Evolutionary conservation across 345 rosid genomes (phyloP).

Genomic region (Eucalyptus leucophloia): DNA sequence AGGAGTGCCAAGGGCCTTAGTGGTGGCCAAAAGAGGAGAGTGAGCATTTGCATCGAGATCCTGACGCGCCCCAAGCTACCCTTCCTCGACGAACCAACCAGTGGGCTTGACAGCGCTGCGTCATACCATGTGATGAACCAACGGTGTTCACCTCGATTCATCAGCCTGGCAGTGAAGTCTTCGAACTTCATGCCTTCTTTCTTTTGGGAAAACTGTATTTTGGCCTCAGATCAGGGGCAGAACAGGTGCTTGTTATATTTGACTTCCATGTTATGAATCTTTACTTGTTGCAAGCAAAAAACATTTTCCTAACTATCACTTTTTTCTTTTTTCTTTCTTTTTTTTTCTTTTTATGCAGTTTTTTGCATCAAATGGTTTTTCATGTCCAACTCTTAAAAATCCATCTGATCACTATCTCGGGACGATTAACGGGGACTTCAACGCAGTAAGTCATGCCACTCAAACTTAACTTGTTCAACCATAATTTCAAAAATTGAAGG

Average conservation of each 20-base stretch:
- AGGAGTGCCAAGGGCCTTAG: slow-evolving; percentile 31
- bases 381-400: not conserved
- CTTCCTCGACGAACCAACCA: slow-evolving; percentile 39
- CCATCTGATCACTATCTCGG: not conserved
- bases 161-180: slow-evolving; percentile 34
- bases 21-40: slow-evolving; percentile 45
- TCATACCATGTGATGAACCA: slow-evolving; percentile 37
- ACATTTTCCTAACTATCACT: not conserved
- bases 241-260: too few relatives aligned
- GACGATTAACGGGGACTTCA: slow-evolving; percentile 32
- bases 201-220: too few relatives aligned
- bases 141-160: slow-evolving; percentile 28
- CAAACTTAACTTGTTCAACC: too few relatives aligned
- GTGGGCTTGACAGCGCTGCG: slow-evolving; percentile 39
- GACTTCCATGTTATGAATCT: not conserved
- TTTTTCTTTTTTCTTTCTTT: not conserved
- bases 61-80: slow-evolving; percentile 23
- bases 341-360: slow-evolving; percentile 8
- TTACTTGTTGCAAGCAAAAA: not conserved
- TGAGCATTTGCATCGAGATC: slow-evolving; percentile 48
- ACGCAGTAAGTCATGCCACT: slow-evolving; percentile 1
- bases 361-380: slow-evolving; percentile 26
- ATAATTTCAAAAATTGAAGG: too few relatives aligned
- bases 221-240: too few relatives aligned
- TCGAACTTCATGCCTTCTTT: not conserved